Percentiles rank a stretch among this genome's conserved stretches.
Conservation (phyloP, 768 basidiomycete genomes). For the Lyophyllum atratum region DNA sequence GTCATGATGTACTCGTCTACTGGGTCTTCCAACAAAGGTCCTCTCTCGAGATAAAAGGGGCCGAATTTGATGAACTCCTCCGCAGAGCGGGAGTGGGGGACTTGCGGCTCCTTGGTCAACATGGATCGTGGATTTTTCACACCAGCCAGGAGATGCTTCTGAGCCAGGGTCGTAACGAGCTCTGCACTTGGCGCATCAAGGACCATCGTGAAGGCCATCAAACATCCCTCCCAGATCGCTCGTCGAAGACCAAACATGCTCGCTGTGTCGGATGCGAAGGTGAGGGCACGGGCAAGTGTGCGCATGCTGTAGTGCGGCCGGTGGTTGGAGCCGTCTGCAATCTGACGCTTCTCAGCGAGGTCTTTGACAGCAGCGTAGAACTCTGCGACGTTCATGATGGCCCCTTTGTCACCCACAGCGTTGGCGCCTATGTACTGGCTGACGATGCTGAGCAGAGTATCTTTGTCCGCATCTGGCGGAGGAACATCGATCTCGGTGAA, state of each 20-base stretch:
- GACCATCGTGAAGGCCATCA: slow-evolving; percentile 98
- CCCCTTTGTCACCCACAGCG: slow-evolving; percentile 82
- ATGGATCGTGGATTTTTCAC: slow-evolving; percentile 81
- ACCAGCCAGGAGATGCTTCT: slow-evolving; percentile 75
- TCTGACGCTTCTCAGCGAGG: slow-evolving; percentile 68
- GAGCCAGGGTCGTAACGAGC: slow-evolving; percentile 66
- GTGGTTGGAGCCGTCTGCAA: slow-evolving; percentile 93
- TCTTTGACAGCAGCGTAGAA: slow-evolving; percentile 84
- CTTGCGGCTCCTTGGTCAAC: slow-evolving; percentile 65
- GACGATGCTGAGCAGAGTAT: slow-evolving; percentile 86
- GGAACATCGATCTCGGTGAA: slow-evolving; percentile 97
- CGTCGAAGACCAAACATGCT: slow-evolving; percentile 77
- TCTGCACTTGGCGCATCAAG: slow-evolving; percentile 74
- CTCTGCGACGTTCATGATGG: slow-evolving; percentile 89
- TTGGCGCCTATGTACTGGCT: slow-evolving; percentile 85
- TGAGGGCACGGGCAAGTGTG: slow-evolving; percentile 87
- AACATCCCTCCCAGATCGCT: slow-evolving; percentile 92
- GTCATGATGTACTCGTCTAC: slow-evolving; percentile 91
- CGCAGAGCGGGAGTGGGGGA: slow-evolving; percentile 43
- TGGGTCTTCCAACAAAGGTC: slow-evolving; percentile 61
- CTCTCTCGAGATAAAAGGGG: slow-evolving; percentile 87
- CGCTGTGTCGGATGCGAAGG: slow-evolving; percentile 84
- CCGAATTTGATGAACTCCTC: slow-evolving; percentile 81
- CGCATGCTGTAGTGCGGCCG: slow-evolving; percentile 97
- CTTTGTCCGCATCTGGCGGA: slow-evolving; percentile 90